Evolutionary conservation across 1,284 basidiomycete species (phyloP).

Genomic region (Fomitopsis schrenkii): DNA sequence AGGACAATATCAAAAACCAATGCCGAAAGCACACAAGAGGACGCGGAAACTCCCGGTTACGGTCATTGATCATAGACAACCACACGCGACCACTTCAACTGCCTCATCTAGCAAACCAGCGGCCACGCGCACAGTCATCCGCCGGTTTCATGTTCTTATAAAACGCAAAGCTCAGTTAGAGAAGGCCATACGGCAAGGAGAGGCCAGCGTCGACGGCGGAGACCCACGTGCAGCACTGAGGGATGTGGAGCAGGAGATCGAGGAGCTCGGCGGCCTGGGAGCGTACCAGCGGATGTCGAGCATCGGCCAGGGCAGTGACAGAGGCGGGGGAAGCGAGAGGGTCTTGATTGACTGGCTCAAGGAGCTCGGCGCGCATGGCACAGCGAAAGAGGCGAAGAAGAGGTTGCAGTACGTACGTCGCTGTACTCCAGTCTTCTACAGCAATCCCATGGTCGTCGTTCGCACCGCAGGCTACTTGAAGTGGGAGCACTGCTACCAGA

Average conservation of each 20-base stretch:
- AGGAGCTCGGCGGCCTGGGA: slow-evolving; percentile 68
- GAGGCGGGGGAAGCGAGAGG: slow-evolving; percentile 84
- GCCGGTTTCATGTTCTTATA: slow-evolving; percentile 64
- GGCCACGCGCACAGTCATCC: slow-evolving; percentile 60
- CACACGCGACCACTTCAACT: not conserved
- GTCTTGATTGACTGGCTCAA: slow-evolving; percentile 74
- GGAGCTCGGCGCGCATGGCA: slow-evolving; percentile 40
- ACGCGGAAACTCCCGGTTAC: slow-evolving; percentile 29
- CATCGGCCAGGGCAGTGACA: slow-evolving; percentile 72
- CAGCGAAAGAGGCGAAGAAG: slow-evolving; percentile 15
- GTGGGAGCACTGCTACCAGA: slow-evolving; percentile 83
- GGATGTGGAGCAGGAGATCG: slow-evolving; percentile 58
- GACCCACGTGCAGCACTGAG: slow-evolving; percentile 32
- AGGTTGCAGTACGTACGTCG: slow-evolving; percentile 37
- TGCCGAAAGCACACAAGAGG: slow-evolving; percentile 23
- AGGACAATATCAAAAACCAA: not conserved
- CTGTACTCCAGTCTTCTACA: not conserved
- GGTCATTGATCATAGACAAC: not conserved
- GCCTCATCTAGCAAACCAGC: slow-evolving; percentile 40
- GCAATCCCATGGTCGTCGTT: not conserved
- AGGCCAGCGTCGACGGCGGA: slow-evolving; percentile 4
- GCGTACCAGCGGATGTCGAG: slow-evolving; percentile 79
- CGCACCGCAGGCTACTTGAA: slow-evolving; percentile 63
- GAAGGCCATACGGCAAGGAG: slow-evolving; percentile 3
- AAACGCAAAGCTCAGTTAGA: slow-evolving; percentile 52